These are phyloP conservation scores for Cytospora chrysosperma DNA, from an alignment of 2,329 filamentous ascomycete species.

Conservation along the genomic window DNA sequence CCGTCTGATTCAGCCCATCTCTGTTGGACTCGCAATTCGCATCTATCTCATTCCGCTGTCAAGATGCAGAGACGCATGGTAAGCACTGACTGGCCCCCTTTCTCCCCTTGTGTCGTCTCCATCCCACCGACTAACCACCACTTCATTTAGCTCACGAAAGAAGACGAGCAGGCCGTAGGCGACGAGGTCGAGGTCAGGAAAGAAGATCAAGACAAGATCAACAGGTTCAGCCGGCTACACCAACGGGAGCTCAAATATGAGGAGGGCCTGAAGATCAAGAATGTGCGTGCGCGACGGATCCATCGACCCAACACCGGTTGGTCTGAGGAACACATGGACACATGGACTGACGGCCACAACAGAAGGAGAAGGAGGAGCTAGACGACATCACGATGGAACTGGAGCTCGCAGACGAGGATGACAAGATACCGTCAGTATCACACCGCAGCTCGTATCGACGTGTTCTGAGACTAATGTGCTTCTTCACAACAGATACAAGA, in stretches of 20 bases:
- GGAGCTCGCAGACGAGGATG: slow-evolving; percentile 93
- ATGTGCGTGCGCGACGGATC: slow-evolving; percentile 63
- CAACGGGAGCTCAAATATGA: slow-evolving; percentile 77
- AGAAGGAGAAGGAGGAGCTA: slow-evolving; percentile 99
- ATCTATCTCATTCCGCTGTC: neutral
- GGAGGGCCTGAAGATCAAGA: slow-evolving; percentile 77
- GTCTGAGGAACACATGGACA: neutral
- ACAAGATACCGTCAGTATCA: slow-evolving; percentile 75
- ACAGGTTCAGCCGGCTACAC: slow-evolving; percentile 92
- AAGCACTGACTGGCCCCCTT: slow-evolving; percentile 27
- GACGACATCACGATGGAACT: slow-evolving; percentile 90
- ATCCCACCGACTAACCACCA: slow-evolving; percentile 24
- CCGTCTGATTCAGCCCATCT: too few relatives aligned
- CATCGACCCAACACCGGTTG: neutral
- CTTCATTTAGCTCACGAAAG: slow-evolving; percentile 77
- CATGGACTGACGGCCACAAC: slow-evolving; percentile 26
- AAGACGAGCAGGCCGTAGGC: slow-evolving; percentile 76
- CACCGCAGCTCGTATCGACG: neutral
- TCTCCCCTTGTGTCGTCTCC: rapidly evolving
- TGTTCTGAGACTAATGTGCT: neutral
- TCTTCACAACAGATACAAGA: slow-evolving; percentile 74
- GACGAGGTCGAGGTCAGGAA: slow-evolving; percentile 92
- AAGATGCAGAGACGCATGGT: slow-evolving; percentile 61
- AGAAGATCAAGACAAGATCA: slow-evolving; percentile 99
- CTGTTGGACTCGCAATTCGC: neutral